These are phyloP conservation scores for Phytomonas serpens DNA, from an alignment of 208 protist species.

Conservation along the genomic window DNA sequence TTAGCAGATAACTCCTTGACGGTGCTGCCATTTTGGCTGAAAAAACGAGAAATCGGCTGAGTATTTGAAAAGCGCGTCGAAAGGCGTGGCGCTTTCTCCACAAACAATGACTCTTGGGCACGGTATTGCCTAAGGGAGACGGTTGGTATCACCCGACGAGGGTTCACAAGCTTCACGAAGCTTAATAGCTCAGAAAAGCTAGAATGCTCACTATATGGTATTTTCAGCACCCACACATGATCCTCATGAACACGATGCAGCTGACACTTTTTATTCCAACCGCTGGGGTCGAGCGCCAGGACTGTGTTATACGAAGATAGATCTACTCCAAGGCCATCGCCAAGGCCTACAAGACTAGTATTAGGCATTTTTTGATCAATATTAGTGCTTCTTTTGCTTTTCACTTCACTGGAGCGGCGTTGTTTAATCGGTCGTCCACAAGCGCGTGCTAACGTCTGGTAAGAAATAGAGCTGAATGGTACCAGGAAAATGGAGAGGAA, in stretches of 20 bases:
- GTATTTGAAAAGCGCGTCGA: conserved; percentile 32
- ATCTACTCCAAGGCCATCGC: conserved; percentile 29
- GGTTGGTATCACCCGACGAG: conserved; percentile 50
- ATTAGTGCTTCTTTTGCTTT: not conserved
- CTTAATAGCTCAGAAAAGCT: conserved; percentile 71
- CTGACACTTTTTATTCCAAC: conserved; percentile 47
- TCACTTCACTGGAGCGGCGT: not conserved
- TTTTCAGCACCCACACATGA: conserved; percentile 27
- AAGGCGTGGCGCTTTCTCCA: conserved; percentile 52
- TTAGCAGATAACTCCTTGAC: not conserved
- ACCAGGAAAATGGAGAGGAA: conserved; percentile 34
- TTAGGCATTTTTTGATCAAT: not conserved
- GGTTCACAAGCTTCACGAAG: conserved; percentile 76
- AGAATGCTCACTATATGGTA: conserved; percentile 87
- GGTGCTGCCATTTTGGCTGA: conserved; percentile 10
- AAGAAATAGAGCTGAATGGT: conserved; percentile 27
- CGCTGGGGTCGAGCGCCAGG: conserved; percentile 72
- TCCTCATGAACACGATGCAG: conserved; percentile 17
- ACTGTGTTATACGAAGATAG: conserved; percentile 44
- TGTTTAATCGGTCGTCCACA: conserved; percentile 9
- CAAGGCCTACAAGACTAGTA: conserved; percentile 16
- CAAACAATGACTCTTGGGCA: conserved; percentile 59
- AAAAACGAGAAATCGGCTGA: conserved; percentile 62
- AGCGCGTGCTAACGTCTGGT: conserved; percentile 21
- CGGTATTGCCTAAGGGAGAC: conserved; percentile 65